Base-by-base conservation (phyloP, 1,284 basidiomycete genomes). In the Coniophora puteana region DNA sequence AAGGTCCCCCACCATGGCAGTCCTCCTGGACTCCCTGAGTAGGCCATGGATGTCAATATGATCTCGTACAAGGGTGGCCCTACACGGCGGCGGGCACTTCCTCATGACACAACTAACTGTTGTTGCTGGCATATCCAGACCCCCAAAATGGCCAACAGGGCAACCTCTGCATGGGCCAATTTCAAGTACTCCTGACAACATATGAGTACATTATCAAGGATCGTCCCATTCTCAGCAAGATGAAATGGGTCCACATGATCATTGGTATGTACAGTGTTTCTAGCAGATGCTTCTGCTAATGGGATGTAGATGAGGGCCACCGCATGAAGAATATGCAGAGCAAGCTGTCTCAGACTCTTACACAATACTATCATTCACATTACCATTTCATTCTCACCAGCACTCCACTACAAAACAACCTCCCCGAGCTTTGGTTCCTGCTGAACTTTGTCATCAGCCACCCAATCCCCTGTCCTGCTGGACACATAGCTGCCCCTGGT, bases 191-290 rank as follows among this genome's bases (percentile, higher is more conserved):
- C 45, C 67, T 99, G 42, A 99, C 96, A 12, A 99, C 96, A 1
- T 99, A 97, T 65, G 96, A 99, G 65, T 99, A 98, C 61, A 95
- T 99, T 64, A 96, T 98, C 75, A 97, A 97, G 71, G 96, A 99
- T 66, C 82, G 93, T 13, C 89, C 89, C 1, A 67, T 91, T 48
- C 74, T 99, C 36, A 82, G 83, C 58, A 93, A 94, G 68, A 83
- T 95, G 60, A 94, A 93, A 63, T 99, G 96, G 96, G 69, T 97
- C 14, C 94, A 96, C 63, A 96, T 98, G 87, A 97, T 99, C 62
- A 96, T 99, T 51, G 86, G 86, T 86, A 44, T 43, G 79, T 61
- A 20, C 26, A 4, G 14, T 23, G 36, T 27, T 41, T 44, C 26
- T 23, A 12, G 13, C n/a, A 8, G 20, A n/a, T 26, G 22, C n/a